Evolutionary conservation across 345 rosid species (phyloP).

Genomic region (Bruguiera parviflora): DNA sequence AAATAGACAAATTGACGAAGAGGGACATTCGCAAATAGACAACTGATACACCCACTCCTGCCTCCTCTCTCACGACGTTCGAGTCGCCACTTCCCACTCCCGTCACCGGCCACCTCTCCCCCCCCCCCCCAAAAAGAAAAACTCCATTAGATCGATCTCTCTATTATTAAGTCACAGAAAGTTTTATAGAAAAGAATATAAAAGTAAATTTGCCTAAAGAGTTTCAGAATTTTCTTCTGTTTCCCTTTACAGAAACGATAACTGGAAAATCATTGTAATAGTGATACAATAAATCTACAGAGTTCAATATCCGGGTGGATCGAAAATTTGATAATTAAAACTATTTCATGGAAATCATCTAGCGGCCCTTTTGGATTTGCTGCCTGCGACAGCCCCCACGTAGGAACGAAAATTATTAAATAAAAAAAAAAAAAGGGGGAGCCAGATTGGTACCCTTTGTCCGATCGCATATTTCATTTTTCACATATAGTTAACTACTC

Average conservation of each 20-base stretch:
- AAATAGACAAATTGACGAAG: no score
- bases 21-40: no score
- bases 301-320: no score
- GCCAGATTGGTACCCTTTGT: constrained; percentile 21
- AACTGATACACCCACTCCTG: neutral
- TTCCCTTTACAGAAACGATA: constrained; percentile 26
- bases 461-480: constrained; percentile 18
- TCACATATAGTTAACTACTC: neutral
- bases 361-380: no score
- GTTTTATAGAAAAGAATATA: no score
- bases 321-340: no score
- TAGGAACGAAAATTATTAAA: neutral
- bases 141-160: no score
- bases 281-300: no score
- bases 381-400: no score
- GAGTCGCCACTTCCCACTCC: constrained; percentile 64
- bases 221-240: constrained; percentile 26
- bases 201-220: constrained; percentile 26
- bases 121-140: neutral
- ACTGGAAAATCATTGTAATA: neutral
- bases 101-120: constrained; percentile 30
- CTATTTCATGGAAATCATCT: no score
- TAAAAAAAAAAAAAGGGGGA: neutral
- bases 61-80: constrained; percentile 33
- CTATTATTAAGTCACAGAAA: no score